These are phyloP conservation scores for Verbena officinalis DNA, from an alignment of 257 asterid species.

Conservation along the genomic window DNA sequence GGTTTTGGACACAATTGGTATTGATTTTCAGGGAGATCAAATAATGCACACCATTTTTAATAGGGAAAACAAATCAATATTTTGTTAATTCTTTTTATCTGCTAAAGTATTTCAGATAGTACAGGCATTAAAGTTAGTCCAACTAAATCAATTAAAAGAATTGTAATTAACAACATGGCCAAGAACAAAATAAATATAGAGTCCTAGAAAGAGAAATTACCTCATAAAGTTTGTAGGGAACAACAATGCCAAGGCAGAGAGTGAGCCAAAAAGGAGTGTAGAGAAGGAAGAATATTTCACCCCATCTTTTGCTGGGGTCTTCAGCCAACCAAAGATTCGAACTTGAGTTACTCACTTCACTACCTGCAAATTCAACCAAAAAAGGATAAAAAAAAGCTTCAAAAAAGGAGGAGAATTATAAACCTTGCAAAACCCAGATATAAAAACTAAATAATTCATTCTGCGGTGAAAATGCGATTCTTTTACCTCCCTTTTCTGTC, in stretches of 20 bases:
- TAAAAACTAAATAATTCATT: background rate
- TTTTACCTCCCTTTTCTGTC: constrained; percentile 31
- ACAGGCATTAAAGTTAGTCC: background rate
- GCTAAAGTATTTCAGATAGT: background rate
- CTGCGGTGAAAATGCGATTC: background rate
- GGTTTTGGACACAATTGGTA: too few species aligned
- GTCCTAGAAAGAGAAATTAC: constrained; percentile 32
- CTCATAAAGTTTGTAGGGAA: constrained; percentile 90
- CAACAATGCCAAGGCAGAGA: constrained; percentile 87
- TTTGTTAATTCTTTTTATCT: too few species aligned
- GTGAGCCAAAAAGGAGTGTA: constrained; percentile 96
- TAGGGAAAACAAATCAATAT: too few species aligned
- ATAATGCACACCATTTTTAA: too few species aligned
- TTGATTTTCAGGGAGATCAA: too few species aligned
- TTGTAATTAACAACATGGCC: background rate
- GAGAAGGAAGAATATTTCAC: constrained; percentile 83
- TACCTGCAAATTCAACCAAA: constrained; percentile 37
- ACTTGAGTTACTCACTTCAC: constrained; percentile 35
- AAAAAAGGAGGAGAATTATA: background rate
- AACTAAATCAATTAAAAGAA: too few species aligned
- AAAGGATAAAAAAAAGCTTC: background rate
- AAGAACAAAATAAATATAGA: background rate
- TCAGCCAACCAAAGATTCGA: constrained; percentile 79
- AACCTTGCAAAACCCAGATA: constrained; percentile 19
- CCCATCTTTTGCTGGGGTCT: constrained; percentile 96